phyloP scores from a whole-genome alignment of 2,329 filamentous ascomycete species.

The Curvularia spicifera region DNA sequence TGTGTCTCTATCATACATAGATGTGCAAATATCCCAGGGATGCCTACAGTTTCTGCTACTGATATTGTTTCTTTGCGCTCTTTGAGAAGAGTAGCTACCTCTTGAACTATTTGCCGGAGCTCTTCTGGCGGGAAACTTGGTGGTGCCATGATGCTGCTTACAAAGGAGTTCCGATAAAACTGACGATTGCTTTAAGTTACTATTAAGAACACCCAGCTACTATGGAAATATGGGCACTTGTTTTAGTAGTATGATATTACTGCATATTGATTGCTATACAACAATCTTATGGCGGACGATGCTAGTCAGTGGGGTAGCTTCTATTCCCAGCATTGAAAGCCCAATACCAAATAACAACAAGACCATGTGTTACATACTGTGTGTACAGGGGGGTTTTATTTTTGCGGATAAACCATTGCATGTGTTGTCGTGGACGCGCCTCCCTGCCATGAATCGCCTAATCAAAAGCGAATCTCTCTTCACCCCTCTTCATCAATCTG shows the following conservation, averaged over 20 bases:
- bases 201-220: too few relatives aligned
- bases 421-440: neutral
- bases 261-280: constrained; percentile 4
- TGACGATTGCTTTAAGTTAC: neutral
- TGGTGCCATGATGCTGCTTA: constrained; percentile 30
- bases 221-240: neutral
- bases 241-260: neutral
- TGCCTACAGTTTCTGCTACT: constrained; percentile 65
- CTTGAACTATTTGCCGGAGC: constrained; percentile 54
- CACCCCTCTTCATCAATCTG: constrained; percentile 70
- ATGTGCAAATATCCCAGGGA: constrained; percentile 1
- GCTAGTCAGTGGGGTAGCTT: constrained; percentile 24
- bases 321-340: neutral
- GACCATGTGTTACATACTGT: too few relatives aligned
- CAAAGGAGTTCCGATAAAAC: neutral
- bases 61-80: constrained; percentile 63
- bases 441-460: constrained; percentile 9
- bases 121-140: constrained; percentile 51
- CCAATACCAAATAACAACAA: neutral
- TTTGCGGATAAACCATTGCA: neutral
- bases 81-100: constrained; percentile 62
- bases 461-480: constrained; percentile 66
- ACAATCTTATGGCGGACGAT: constrained; percentile 5
- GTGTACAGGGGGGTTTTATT: too few relatives aligned
- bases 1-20: too few relatives aligned